A percentile compares a stretch with the other conserved stretches of the same genome.
phyloP scores from a whole-genome alignment of 2,329 filamentous ascomycete species.

The Cordyceps fumosorosea region DNA sequence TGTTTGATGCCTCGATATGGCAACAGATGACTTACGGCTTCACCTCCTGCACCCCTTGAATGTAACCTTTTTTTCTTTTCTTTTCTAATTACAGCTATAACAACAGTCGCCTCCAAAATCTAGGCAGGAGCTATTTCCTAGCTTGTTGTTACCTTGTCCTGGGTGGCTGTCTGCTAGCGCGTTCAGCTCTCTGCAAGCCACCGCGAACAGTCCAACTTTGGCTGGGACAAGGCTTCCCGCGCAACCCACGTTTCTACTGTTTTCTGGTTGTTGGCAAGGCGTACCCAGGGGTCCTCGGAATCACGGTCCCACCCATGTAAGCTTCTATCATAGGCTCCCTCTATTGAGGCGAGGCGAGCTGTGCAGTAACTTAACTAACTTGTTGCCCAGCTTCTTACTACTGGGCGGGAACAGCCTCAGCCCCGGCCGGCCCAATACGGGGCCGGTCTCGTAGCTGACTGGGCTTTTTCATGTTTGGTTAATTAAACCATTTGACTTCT shows the following conservation, averaged over 20 bases:
- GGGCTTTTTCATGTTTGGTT: not conserved
- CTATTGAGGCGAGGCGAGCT: not conserved
- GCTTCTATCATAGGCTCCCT: not conserved
- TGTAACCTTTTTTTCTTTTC: not conserved
- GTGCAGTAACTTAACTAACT: not conserved
- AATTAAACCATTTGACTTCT: not conserved
- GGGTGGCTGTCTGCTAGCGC: slow-evolving; percentile 7
- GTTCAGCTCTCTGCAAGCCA: slow-evolving; percentile 14
- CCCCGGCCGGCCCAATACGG: slow-evolving; percentile 2
- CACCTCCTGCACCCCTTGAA: not conserved
- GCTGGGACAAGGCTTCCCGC: not conserved
- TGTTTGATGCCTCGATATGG: too few relatives aligned
- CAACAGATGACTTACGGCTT: not conserved
- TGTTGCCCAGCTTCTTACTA: not conserved
- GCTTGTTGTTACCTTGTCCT: too few relatives aligned
- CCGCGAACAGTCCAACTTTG: slow-evolving; percentile 8
- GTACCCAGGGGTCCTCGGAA: not conserved
- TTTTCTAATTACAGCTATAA: too few relatives aligned
- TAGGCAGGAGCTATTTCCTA: too few relatives aligned
- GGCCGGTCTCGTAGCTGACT: slow-evolving; percentile 2
- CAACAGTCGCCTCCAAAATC: too few relatives aligned
- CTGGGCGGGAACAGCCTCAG: slow-evolving; percentile 2
- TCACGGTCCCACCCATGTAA: not conserved
- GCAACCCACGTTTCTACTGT: not conserved
- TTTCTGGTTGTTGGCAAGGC: slow-evolving; percentile 2